Conservation (phyloP, 1,284 basidiomycete genomes). For the Ceratobasidium papillatum region DNA sequence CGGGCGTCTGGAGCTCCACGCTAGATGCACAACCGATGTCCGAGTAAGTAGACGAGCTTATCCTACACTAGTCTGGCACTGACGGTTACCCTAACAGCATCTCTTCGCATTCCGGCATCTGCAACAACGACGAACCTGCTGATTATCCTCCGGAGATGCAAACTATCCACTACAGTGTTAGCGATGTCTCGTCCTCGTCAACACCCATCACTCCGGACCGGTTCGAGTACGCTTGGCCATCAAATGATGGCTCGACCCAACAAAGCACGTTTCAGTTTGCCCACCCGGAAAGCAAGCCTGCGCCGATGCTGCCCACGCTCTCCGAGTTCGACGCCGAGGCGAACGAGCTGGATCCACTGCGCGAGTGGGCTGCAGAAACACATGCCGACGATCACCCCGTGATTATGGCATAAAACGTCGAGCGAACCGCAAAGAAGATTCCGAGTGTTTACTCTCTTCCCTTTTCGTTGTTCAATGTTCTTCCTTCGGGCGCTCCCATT, state of each 20-base stretch:
- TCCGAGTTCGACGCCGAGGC: constrained; percentile 25
- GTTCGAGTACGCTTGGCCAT: constrained; percentile 25
- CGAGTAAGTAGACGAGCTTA: constrained; percentile 10
- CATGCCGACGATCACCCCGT: constrained; percentile 14
- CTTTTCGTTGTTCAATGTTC: not conserved
- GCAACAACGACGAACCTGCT: not conserved
- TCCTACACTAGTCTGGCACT: not conserved
- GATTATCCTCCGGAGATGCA: constrained; percentile 22
- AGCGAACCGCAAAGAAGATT: constrained; percentile 2
- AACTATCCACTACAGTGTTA: constrained; percentile 20
- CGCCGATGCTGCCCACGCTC: constrained; percentile 6
- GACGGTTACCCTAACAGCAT: not conserved
- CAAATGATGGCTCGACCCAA: not conserved
- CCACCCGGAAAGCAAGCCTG: not conserved
- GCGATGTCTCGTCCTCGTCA: constrained; percentile 25
- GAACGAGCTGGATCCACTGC: not conserved
- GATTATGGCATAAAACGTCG: not conserved
- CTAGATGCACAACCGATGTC: not conserved
- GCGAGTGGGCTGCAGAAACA: not conserved
- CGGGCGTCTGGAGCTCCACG: constrained; percentile 2
- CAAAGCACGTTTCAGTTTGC: constrained; percentile 24
- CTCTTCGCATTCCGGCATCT: not conserved
- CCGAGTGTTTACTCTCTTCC: constrained; percentile 7
- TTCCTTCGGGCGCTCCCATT: not conserved
- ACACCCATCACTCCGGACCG: constrained; percentile 31